Evolutionary conservation across 2,329 filamentous ascomycete genomes (phyloP), one percentile per base, ranked within the genome.

Genomic region (Chrysoporthe deuterocubensis): DNA sequence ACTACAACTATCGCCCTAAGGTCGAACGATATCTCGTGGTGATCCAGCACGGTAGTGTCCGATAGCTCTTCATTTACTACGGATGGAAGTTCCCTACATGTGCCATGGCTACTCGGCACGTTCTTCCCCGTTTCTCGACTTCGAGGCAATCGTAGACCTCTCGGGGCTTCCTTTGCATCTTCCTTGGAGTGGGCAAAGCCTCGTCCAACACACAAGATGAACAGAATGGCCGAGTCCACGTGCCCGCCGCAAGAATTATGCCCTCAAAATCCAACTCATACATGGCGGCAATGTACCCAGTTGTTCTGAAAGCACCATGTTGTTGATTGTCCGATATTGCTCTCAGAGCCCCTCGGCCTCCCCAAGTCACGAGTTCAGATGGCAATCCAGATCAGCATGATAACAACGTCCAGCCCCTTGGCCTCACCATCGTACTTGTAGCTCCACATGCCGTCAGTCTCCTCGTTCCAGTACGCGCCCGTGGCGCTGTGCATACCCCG

Each of bases 401-500:
- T 84, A 66, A 92, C 88, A 62, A 91, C 87, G 73, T 92, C 89
- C 79, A 92, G 83, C 48, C 89, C 89, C 82, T 89, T 90, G 74
- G 79, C 81, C 78, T 89, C 87, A 69, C 86, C 87, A 74, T 94
- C 91, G 78, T 90, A 95, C 84, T 96, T 96, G 83, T 91, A 94
- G 74, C 89, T 93, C 91, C 91, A 96, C 87, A 94, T 94, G 73
- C 92, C 92, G 76, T 96, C 92, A 80, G 91, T 93, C 83, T 94
- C 92, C 81, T 94, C 92, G 80, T 96, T 93, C 92, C 92, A 96
- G 84, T 91, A 96, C 44, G 92, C 93, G 61, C 92, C 92, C 57
- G 91, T 92, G 32, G 92, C 92, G 78, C 89, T 92, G 83, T 96
- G 92, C 92, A 96, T 96, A 72, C 96, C 96, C 72, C 95, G 89